Conservation (phyloP, 495 filamentous ascomycete genomes). For the Xylaria grammica region DNA sequence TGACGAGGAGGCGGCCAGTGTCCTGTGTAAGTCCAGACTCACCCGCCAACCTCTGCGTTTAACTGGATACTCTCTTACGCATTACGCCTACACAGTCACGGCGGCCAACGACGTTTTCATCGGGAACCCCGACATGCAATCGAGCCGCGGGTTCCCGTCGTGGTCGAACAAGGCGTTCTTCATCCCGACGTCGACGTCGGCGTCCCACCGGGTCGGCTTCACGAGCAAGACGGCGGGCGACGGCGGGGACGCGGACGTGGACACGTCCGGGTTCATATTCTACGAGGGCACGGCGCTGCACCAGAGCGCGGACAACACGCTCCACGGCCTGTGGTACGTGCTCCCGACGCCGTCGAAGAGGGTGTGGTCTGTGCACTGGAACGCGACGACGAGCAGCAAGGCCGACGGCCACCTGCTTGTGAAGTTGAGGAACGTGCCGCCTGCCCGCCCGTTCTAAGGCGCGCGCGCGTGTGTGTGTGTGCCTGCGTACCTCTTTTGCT, state of each 20-base stretch:
- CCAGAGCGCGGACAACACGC: neutral
- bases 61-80: neutral
- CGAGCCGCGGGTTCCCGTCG: neutral
- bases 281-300: conserved; percentile 14
- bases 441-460: conserved; percentile 3
- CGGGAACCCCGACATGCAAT: conserved; percentile 2
- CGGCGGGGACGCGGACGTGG: neutral
- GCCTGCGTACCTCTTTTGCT: too few species aligned
- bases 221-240: neutral
- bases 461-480: too few species aligned
- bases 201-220: conserved; percentile 15
- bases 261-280: conserved; percentile 13
- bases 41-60: neutral
- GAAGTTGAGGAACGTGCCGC: neutral
- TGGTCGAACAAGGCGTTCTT: conserved; percentile 18
- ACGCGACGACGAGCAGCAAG: conserved; percentile 1
- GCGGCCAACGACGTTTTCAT: neutral
- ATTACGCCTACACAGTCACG: neutral
- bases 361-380: conserved; percentile 15
- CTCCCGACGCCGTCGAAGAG: neutral
- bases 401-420: neutral
- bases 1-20: conserved; percentile 8
- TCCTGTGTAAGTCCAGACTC: conserved; percentile 14
- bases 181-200: neutral
- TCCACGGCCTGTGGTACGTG: conserved; percentile 5